Base-by-base conservation (phyloP, 805 yeast species). In the Metschnikowia picachoensis region DNA sequence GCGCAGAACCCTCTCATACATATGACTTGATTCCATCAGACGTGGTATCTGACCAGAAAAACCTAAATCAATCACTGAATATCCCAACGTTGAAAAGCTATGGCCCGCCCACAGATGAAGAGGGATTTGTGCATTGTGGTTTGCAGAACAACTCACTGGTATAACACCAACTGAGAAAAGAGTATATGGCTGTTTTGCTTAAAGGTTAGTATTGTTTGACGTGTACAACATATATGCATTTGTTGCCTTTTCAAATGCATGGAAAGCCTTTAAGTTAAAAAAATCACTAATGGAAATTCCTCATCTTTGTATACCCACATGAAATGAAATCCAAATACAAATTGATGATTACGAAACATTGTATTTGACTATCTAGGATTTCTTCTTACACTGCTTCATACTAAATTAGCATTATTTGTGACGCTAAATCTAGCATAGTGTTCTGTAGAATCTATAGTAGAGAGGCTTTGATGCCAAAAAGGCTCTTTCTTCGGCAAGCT, bases 401-500 rank as follows among this genome's bases (percentile, higher is more conserved):
- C 1, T 5, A 20, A 20, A 20, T 20, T 20, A 20, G n/a, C n/a
- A 4, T 20, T 20, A 5, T 20, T 20, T 20, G 8, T 20, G 25
- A 20, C 8, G 25, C 25, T 20, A 20, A 1, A 20, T 28, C 56
- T 64, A 78, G 65, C 84, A 80, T 81, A 85, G 77, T 73, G 76
- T 74, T 52, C 67, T 64, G 69, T 75, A 83, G n/a, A 58, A 32
- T 61, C 85, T 75, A 66, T 68, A 69, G 59, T 65, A 74, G 51
- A 67, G 57, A 44, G 78, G 78, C 58, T 67, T 76, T 30, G 74
- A 47, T 15, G 68, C 72, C 51, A 82, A 57, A 49, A 58, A 68
- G 5, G 71, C 82, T 59, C 64, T 74, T 60, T 83, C 85, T 61
- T 79, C 85, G 8, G 71, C 74, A 43, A 81, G 62, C 59, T 82